These are phyloP conservation scores for Penicillium coffeae DNA, from an alignment of 495 filamentous ascomycete genomes.

Conservation along the genomic window DNA sequence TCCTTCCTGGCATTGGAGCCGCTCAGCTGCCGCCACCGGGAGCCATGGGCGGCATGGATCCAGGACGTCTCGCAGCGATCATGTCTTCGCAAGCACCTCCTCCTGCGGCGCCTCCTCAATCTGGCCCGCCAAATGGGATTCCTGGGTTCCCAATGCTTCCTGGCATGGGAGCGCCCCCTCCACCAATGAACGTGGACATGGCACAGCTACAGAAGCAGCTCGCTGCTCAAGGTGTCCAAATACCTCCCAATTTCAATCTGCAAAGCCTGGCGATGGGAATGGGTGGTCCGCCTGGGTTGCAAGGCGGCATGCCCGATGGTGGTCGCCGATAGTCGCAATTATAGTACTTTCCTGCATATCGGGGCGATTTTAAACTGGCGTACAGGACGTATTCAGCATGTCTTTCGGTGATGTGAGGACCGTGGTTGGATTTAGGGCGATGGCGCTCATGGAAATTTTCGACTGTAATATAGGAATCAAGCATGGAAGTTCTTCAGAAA, in stretches of 20 bases:
- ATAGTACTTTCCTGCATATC: conserved; percentile 11
- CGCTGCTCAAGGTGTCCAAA: conserved; percentile 33
- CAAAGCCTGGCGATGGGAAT: conserved; percentile 43
- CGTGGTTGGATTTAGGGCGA: conserved; percentile 9
- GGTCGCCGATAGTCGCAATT: conserved; percentile 28
- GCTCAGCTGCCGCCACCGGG: conserved; percentile 44
- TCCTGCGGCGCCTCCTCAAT: conserved; percentile 13
- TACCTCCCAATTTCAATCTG: conserved; percentile 37
- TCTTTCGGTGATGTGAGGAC: conserved; percentile 15
- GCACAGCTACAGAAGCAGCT: conserved; percentile 59
- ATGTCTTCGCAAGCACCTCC: conserved; percentile 38
- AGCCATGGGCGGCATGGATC: conserved; percentile 53
- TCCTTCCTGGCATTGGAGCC: conserved; percentile 47
- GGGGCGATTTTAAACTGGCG: conserved; percentile 14
- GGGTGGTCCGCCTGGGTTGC: conserved; percentile 46
- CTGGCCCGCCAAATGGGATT: conserved; percentile 11
- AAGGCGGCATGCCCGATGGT: conserved; percentile 30
- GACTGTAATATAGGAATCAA: conserved; percentile 20
- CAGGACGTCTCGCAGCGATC: conserved; percentile 44
- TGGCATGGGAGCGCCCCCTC: conserved; percentile 34
- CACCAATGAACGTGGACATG: conserved; percentile 59
- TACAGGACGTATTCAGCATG: conserved; percentile 25
- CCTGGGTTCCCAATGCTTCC: conserved; percentile 45
- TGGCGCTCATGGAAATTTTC: conserved; percentile 21
- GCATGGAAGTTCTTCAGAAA: conserved; percentile 6